Conservation (phyloP, 2,329 filamentous ascomycete genomes). For the Ophiostoma sp. region DNA sequence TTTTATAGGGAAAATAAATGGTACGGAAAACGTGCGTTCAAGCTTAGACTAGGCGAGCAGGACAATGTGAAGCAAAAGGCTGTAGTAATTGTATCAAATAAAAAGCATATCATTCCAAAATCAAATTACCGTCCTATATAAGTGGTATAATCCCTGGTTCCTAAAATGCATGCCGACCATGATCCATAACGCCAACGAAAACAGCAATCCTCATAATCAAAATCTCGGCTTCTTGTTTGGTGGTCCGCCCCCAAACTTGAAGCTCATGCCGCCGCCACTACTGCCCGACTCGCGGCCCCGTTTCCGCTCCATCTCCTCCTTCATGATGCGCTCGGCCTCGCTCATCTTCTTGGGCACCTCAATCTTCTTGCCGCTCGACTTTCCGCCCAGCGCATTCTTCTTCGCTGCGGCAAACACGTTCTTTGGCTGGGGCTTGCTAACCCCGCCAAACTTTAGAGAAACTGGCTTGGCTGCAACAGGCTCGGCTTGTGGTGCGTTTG, state of each 20-base stretch:
- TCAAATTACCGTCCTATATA: neutral
- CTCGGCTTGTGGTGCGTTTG: constrained; percentile 7
- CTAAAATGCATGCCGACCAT: neutral
- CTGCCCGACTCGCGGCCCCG: constrained; percentile 49
- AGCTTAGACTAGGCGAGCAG: neutral
- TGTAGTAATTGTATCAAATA: neutral
- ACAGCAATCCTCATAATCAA: constrained; percentile 27
- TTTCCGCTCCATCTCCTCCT: constrained; percentile 74
- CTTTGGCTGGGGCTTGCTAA: constrained; percentile 63
- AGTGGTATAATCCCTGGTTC: constrained; percentile 9
- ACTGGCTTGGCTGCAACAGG: constrained; percentile 40
- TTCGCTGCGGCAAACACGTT: constrained; percentile 70
- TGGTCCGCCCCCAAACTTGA: constrained; percentile 23
- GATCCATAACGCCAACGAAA: neutral
- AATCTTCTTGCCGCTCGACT: constrained; percentile 61
- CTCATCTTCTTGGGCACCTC: constrained; percentile 80
- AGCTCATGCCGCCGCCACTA: constrained; percentile 24
- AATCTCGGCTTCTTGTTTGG: constrained; percentile 54
- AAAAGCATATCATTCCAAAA: neutral
- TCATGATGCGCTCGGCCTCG: constrained; percentile 87
- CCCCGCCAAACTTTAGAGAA: constrained; percentile 63
- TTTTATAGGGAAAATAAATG: neutral
- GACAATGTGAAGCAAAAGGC: neutral
- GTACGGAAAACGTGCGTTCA: neutral
- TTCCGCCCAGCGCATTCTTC: constrained; percentile 66